Base-by-base conservation (phyloP, 2,329 filamentous ascomycete genomes). In the Aspergillus awamori region DNA sequence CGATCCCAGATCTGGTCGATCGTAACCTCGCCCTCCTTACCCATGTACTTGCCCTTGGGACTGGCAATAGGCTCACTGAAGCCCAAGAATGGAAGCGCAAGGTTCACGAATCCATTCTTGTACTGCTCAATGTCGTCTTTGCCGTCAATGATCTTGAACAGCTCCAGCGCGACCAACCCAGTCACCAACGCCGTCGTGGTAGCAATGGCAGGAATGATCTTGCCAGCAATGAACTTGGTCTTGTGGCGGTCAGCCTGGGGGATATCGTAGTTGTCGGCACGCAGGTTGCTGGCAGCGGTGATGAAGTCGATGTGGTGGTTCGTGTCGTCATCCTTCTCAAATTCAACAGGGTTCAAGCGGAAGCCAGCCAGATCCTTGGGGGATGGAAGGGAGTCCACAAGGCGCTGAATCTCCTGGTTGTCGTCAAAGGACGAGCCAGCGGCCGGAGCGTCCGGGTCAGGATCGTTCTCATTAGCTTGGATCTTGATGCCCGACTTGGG, bases 251-350 rank as follows among this genome's bases (percentile, higher is more conserved):
- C 94, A 0, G 95, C 93, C 65, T 88, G 86, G 72, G 92, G 87
- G 68, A 99, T 99, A 78, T 95, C 96, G 86, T 99, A 99, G 82
- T 99, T 99, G 78, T 96, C 90, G 0, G 95, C 95, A 62, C 96
- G 91, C 62, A 99, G 83, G 76, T 99, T 99, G 82, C 93, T 97
- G 67, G 93, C 93, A 1, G 93, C 93, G 7, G 95, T 96, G 79
- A 99, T 98, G 82, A 99, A 99, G 79, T 98, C 95, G 71, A 99
- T 99, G 82, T 99, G 95, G 78, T 95, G 87, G 78, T 99, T 99
- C 54, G 90, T 92, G 77, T 99, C 96, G 71, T 99, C 95, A 67
- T 99, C 95, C 84, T 99, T 99, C 80, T 99, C 93, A 71, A 99
- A 99, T 70, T 98, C 95, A 5, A 98, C 95, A 3, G 94, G 91